A percentile compares a stretch with the other conserved stretches of the same genome.
Conservation (phyloP, 306 rosid species). For the Vigna hirtella region DNA sequence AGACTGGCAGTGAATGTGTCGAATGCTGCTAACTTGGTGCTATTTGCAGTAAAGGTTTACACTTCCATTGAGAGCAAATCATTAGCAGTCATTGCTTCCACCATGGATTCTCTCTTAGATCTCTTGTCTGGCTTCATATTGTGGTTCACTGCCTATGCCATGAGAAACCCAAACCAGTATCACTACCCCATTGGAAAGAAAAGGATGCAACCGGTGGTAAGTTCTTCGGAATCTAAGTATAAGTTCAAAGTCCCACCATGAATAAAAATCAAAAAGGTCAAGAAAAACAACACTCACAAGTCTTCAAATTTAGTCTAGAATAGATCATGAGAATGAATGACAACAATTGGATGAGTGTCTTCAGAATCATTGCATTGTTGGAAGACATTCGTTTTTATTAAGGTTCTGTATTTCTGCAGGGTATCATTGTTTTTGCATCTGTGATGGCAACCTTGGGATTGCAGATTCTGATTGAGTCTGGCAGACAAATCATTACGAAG, state of each 20-base stretch:
- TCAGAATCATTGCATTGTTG: no score
- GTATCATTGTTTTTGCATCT: constrained; percentile 58
- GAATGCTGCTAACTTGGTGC: constrained; percentile 55
- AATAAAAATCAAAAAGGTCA: no score
- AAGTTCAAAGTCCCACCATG: no score
- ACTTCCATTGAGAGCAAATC: constrained; percentile 68
- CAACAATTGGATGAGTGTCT: no score
- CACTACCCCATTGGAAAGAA: constrained; percentile 75
- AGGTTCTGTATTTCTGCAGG: neutral
- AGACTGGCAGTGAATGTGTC: constrained; percentile 57
- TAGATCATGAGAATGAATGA: no score
- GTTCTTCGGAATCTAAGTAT: no score
- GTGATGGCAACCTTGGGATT: constrained; percentile 79
- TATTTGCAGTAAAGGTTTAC: constrained; percentile 63
- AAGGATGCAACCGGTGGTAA: constrained; percentile 75
- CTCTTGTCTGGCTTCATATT: constrained; percentile 71
- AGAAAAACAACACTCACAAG: no score
- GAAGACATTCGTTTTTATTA: neutral
- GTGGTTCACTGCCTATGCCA: constrained; percentile 68
- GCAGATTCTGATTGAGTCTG: constrained; percentile 72
- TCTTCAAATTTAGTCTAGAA: no score
- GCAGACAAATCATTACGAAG: constrained; percentile 49
- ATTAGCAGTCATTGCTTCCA: constrained; percentile 71
- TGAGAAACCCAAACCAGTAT: constrained; percentile 64
- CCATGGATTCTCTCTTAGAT: constrained; percentile 70